Conservation (phyloP, 1,139 yeast species). For the Zhuliangozyma blackwelliae region DNA sequence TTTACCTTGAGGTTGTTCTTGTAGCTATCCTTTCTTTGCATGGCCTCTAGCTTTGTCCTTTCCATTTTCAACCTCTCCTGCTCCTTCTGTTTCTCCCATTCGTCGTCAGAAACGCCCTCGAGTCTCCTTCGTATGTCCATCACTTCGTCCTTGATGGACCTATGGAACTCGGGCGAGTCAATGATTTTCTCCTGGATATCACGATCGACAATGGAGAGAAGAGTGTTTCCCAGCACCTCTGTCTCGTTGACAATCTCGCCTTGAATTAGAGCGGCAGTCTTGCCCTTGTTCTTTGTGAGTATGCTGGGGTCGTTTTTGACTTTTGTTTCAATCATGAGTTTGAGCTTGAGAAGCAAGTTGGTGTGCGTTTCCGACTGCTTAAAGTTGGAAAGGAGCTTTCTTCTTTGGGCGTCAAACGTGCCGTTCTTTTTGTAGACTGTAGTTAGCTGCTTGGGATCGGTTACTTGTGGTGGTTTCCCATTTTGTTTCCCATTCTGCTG, state of each 20-base stretch:
- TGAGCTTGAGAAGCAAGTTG: slow-evolving; percentile 38
- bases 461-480: slow-evolving; percentile 5
- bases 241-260: slow-evolving; percentile 36
- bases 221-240: slow-evolving; percentile 11
- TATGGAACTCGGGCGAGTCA: slow-evolving; percentile 41
- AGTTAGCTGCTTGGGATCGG: slow-evolving; percentile 39
- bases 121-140: slow-evolving; percentile 30
- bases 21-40: slow-evolving; percentile 6
- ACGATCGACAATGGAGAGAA: slow-evolving; percentile 40
- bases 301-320: slow-evolving; percentile 48
- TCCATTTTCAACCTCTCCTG: slow-evolving; percentile 10
- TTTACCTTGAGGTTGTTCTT: slow-evolving; percentile 6
- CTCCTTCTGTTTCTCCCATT: slow-evolving; percentile 19
- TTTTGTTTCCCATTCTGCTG: background rate
- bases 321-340: slow-evolving; percentile 43
- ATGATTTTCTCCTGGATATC: slow-evolving; percentile 45
- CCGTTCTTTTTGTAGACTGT: slow-evolving; percentile 49
- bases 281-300: slow-evolving; percentile 47
- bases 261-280: slow-evolving; percentile 50
- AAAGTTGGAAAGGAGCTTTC: slow-evolving; percentile 41
- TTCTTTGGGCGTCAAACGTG: slow-evolving; percentile 45
- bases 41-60: slow-evolving; percentile 8
- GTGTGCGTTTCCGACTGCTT: slow-evolving; percentile 39
- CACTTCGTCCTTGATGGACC: slow-evolving; percentile 27
- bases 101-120: slow-evolving; percentile 40